phyloP scores from a whole-genome alignment of 768 basidiomycete species.

The Xerocomus spinulosus region DNA sequence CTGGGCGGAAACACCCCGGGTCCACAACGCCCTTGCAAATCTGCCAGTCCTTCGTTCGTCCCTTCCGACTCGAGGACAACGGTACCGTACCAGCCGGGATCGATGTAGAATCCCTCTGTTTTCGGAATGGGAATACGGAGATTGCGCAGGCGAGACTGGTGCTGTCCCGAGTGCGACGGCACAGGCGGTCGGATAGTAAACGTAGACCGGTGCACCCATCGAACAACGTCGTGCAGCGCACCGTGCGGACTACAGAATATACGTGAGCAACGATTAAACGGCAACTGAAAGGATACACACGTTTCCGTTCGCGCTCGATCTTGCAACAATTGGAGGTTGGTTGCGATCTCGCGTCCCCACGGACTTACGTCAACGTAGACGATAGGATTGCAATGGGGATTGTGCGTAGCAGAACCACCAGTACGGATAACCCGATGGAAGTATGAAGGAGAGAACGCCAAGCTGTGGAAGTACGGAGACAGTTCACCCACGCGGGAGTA shows the following conservation, averaged over 20 bases:
- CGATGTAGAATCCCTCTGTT: constrained; percentile 53
- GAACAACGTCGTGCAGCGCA: constrained; percentile 71
- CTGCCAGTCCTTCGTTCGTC: constrained; percentile 78
- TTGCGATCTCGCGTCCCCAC: constrained; percentile 74
- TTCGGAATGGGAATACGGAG: constrained; percentile 49
- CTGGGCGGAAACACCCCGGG: constrained; percentile 62
- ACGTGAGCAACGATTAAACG: constrained; percentile 6
- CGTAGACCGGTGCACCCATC: constrained; percentile 79
- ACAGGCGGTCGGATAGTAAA: constrained; percentile 59
- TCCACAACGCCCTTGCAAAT: constrained; percentile 71
- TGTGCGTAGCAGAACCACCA: constrained; percentile 26
- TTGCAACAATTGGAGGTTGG: constrained; percentile 71
- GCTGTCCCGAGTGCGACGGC: constrained; percentile 28
- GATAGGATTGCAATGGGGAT: constrained; percentile 55
- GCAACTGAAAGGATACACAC: constrained; percentile 41
- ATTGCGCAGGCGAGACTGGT: constrained; percentile 25
- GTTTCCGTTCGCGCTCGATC: constrained; percentile 76
- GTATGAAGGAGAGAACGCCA: constrained; percentile 84
- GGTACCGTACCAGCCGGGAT: constrained; percentile 79
- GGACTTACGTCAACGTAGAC: constrained; percentile 70
- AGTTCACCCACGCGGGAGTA: constrained; percentile 74
- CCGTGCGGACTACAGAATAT: constrained; percentile 64
- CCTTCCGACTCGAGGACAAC: constrained; percentile 84
- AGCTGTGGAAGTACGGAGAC: constrained; percentile 72
- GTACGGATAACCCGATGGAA: constrained; percentile 83